phyloP scores from a whole-genome alignment of 1,284 basidiomycete species.

The Apiotrichum akiyoshidainum region DNA sequence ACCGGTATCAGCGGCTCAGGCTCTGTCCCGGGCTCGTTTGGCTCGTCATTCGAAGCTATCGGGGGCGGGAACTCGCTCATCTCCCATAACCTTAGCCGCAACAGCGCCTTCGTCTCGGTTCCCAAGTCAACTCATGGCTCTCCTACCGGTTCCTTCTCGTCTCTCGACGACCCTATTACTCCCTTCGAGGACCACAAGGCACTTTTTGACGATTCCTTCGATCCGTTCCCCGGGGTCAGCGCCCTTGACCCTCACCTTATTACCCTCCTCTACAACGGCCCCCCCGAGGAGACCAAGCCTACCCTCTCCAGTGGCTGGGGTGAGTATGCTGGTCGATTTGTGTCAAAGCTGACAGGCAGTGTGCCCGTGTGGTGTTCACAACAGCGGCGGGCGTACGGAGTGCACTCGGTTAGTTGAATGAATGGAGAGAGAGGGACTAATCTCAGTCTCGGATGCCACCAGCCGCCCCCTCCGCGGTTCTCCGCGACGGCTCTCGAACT shows the following conservation, averaged over 20 bases:
- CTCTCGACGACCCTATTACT: slow-evolving; percentile 1
- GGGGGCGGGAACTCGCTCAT: no score
- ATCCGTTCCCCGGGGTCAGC: not conserved
- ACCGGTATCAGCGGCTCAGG: no score
- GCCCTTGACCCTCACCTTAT: slow-evolving; percentile 1
- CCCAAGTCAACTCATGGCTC: not conserved
- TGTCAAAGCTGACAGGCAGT: slow-evolving; percentile 5
- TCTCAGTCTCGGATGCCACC: no score
- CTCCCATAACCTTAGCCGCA: no score
- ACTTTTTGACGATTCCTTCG: not conserved
- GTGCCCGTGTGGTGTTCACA: slow-evolving; percentile 10
- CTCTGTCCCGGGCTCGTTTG: no score
- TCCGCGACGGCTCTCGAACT: no score
- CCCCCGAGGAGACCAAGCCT: not conserved
- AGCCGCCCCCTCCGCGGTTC: no score
- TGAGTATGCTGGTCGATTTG: not conserved
- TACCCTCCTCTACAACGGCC: not conserved
- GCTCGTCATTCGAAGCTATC: no score
- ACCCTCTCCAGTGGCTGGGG: not conserved
- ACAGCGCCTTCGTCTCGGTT: no score
- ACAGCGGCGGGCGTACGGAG: not conserved
- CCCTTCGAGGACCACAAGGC: not conserved
- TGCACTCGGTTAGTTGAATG: slow-evolving; percentile 6
- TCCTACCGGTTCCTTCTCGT: not conserved
- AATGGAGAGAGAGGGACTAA: not conserved